These are phyloP conservation scores for Haematococcus lacustris DNA, from an alignment of 139 green algal species.

Conservation along the genomic window DNA sequence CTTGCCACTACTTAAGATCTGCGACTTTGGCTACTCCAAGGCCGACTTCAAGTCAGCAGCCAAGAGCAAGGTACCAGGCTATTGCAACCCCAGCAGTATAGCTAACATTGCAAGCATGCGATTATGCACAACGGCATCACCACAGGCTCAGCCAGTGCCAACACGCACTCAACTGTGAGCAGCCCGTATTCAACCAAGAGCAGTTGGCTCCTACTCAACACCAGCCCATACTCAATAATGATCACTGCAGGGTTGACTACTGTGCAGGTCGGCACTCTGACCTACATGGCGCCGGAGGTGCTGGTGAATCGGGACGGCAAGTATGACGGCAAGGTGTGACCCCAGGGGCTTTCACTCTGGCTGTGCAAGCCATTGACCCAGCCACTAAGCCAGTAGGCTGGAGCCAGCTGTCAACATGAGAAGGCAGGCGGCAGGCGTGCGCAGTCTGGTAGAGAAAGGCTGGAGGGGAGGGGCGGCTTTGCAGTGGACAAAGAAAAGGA, in stretches of 20 bases:
- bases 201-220: not conserved
- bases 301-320: conserved; percentile 39
- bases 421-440: too few relatives aligned
- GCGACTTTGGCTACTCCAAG: conserved; percentile 55
- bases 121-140: not conserved
- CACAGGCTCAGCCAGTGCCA: not conserved
- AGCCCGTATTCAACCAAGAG: not conserved
- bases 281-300: conserved; percentile 95
- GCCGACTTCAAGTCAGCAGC: conserved; percentile 28
- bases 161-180: not conserved
- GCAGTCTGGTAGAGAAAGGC: too few relatives aligned
- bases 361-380: too few relatives aligned
- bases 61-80: conserved; percentile 39
- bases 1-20: conserved; percentile 47
- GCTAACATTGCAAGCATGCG: not conserved
- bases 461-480: too few relatives aligned
- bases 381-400: too few relatives aligned
- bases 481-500: too few relatives aligned
- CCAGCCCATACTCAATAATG: not conserved
- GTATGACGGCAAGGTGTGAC: conserved; percentile 60
- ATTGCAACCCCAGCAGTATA: too few relatives aligned
- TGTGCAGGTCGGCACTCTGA: conserved; percentile 36
- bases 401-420: too few relatives aligned
- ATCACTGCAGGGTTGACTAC: conserved; percentile 3
- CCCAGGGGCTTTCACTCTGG: too few relatives aligned